Conservation (phyloP, 2,329 filamentous ascomycete genomes). For the Stagonosporopsis tanaceti region DNA sequence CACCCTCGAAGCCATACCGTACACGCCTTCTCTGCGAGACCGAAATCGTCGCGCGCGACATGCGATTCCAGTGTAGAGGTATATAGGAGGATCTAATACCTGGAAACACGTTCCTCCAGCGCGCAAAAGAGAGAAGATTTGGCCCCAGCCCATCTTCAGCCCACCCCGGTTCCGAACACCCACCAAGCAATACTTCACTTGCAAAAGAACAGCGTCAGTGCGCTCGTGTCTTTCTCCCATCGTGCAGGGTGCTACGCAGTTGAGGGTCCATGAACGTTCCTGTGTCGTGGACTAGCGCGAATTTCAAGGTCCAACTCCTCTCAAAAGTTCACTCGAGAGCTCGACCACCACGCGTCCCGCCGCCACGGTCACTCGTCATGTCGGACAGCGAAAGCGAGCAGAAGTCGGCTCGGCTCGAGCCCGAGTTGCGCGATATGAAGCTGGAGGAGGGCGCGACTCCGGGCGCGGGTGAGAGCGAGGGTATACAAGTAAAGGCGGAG, state of each 20-base stretch:
- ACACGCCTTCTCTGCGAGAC: constrained; percentile 3
- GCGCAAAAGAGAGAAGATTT: constrained; percentile 22
- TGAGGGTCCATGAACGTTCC: constrained; percentile 35
- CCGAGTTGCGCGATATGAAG: constrained; percentile 56
- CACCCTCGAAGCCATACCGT: constrained; percentile 10
- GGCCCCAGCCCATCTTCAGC: constrained; percentile 15
- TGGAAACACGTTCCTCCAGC: constrained; percentile 9
- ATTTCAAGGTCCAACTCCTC: constrained; percentile 23
- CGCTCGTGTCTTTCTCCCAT: constrained; percentile 14
- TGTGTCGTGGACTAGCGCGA: constrained; percentile 31
- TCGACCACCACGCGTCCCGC: constrained; percentile 23
- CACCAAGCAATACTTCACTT: neutral
- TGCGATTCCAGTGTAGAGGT: constrained; percentile 21
- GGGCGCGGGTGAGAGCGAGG: constrained; percentile 28
- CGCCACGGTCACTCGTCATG: constrained; percentile 43
- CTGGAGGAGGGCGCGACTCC: constrained; percentile 51
- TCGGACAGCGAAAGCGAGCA: constrained; percentile 47
- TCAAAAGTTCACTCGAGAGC: constrained; percentile 18
- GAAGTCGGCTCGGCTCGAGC: constrained; percentile 51
- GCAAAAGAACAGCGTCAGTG: neutral
- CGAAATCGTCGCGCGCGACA: constrained; percentile 19
- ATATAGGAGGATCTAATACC: constrained; percentile 19
- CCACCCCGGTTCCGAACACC: constrained; percentile 4
- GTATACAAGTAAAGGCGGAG: constrained; percentile 41
- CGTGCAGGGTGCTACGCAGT: constrained; percentile 31